Base-by-base conservation (phyloP, 2,329 filamentous ascomycete genomes). In the Sphaerulina populicola region DNA sequence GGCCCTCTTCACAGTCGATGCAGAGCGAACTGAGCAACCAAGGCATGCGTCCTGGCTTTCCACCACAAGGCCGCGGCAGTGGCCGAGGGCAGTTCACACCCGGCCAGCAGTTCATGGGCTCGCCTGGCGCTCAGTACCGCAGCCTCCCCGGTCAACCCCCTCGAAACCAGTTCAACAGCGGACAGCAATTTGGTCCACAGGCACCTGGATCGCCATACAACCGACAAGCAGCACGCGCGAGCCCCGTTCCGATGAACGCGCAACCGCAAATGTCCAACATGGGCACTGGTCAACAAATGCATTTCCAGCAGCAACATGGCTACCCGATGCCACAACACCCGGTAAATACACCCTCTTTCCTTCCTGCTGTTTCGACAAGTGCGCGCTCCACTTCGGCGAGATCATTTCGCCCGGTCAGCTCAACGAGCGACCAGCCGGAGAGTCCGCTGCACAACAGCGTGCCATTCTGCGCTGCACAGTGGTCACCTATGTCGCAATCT, bases 1-100 rank as follows among this genome's bases (percentile, higher is more conserved):
- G 88, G 61, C 86, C 91, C 67, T 96, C 91, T 29, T 85, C 85
- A 35, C 88, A 93, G 65, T 94, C 88, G 18, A 78, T 82, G 57
- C 86, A 91, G 68, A 81, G 80, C 66, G 85, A 90, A 57, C 79
- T 83, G 69, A 79, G 77, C 68, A 81, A 78, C 78, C 80, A 65
- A 58, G 72, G 70, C 62, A 70, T 74, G 67, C 65, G 57, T 56
- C 60, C 66, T 11, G 64, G 66, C 36, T 74, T 70, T 54, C 62
- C 65, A 21, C 67, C 69, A 10, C 68, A 67, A 51, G 73, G 49
- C 30, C 75, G 74, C 53, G 71, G 74, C 43, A 76, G 75, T 53
- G 77, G 80, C 57, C 77, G 77, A 58, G 73, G 74, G 55, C 79
- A 72, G 21, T 58, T 55, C 39, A 51, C 53, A 63, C 72, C 69